These are phyloP conservation scores for Acacia confusa DNA, from an alignment of 306 rosid species.

Conservation along the genomic window DNA sequence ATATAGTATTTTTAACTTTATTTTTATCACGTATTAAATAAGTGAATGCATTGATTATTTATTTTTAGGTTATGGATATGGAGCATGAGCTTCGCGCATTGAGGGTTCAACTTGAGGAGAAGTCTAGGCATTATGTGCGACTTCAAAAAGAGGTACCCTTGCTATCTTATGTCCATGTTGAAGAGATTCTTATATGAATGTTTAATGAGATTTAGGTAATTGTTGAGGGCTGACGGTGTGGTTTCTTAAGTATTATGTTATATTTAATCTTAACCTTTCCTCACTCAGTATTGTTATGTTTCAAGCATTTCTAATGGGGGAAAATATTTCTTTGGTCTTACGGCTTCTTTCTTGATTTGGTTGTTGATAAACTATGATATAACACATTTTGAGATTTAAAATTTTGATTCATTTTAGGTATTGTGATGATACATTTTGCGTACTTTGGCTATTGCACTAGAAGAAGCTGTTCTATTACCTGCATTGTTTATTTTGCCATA, in stretches of 20 bases:
- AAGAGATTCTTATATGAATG: constrained; percentile 6
- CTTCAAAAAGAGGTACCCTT: constrained; percentile 77
- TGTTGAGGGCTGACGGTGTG: not conserved
- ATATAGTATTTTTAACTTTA: constrained; percentile 2
- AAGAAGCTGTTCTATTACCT: not conserved
- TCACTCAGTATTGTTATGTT: not conserved
- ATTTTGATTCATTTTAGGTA: not conserved
- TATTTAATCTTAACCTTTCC: not conserved
- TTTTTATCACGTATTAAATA: constrained; percentile 8
- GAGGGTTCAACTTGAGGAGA: constrained; percentile 80
- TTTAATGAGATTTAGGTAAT: not conserved
- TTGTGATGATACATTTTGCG: not conserved
- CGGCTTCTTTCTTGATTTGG: not conserved
- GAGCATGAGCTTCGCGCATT: constrained; percentile 89
- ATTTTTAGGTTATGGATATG: constrained; percentile 90
- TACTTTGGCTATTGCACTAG: not conserved
- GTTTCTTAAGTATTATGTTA: not conserved
- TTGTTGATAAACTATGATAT: not conserved
- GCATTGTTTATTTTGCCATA: not conserved
- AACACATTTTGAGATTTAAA: not conserved
- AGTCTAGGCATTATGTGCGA: constrained; percentile 71
- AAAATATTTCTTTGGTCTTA: not conserved
- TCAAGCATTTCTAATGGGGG: not conserved
- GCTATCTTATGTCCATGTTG: constrained; percentile 14
- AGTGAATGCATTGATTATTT: constrained; percentile 12